Evolutionary conservation across 2,329 filamentous ascomycete species (phyloP), one percentile per base, ranked within the genome.

Genomic region (Penicillium sp.): DNA sequence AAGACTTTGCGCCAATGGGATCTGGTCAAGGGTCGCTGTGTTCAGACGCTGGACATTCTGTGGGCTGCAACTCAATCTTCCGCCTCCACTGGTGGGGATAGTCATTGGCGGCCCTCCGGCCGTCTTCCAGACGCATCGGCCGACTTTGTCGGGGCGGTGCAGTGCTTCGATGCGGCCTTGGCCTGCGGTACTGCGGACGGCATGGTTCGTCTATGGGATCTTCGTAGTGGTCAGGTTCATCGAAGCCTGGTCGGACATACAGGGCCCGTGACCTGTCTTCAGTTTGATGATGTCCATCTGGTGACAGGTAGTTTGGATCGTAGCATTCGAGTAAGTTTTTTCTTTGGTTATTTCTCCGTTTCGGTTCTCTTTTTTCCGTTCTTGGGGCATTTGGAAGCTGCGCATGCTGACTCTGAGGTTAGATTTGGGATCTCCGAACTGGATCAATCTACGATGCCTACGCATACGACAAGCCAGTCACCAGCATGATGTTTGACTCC

Each of bases 1-100:
- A 98, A 98, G 77, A 98, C 93, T 1, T 76, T 98, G 47, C 84
- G 93, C 39, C 93, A 98, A 68, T 98, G 93, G 93, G 93, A 98
- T 74, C 78, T 98, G 43, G 88, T 91, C 61, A 96, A 90, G 67
- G 93, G 93, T n/a, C 86, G 93, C 42, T 97, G 93, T 68, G 88
- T 98, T 46, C 93, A 98, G 71, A 98, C 93, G 3, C 76, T 98
- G 42, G 93, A 98, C 69, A 91, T 98, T 5, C 86, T 98, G 67
- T 98, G 93, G 93, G 93, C 93, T 8, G 90, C 93, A 4, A 90
- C 93, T 2, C 90, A 96, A 72, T 88, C 89, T 9, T 87, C 84
- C 8, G 82, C 84, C 35, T 84, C 81, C 4, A 77, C 88, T 47
- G 78, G 78, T 43, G 77, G 80, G 2, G 77, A 76, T 40, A 53